A percentile compares a stretch with the other conserved stretches of the same genome.
Evolutionary conservation across 2,329 filamentous ascomycete genomes (phyloP).

Genomic region (Pestalotiopsis sp.): DNA sequence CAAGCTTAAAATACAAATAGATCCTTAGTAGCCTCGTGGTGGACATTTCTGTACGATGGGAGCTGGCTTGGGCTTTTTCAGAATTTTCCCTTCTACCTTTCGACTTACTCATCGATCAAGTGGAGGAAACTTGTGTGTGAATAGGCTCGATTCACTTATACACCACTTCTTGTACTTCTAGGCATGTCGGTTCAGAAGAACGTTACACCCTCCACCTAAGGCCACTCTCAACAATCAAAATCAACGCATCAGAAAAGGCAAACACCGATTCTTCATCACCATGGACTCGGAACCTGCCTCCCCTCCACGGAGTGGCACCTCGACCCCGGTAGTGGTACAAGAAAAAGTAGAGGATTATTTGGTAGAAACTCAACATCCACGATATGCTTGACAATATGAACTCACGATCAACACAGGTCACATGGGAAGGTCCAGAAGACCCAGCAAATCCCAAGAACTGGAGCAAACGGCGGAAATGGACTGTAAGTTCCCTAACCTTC

Average conservation of each 20-base stretch:
- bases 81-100: not conserved
- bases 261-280: not conserved
- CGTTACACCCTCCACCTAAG: not conserved
- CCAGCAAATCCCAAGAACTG: constrained; percentile 50
- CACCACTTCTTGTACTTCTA: not conserved
- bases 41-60: not conserved
- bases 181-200: not conserved
- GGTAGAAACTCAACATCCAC: not conserved
- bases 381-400: not conserved
- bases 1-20: not conserved
- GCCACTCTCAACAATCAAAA: not conserved
- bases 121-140: not conserved
- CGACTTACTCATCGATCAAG: not conserved
- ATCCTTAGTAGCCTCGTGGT: not conserved
- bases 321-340: not conserved
- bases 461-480: constrained; percentile 38
- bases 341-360: not conserved
- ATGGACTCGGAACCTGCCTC: not conserved
- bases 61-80: not conserved
- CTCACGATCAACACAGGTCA: constrained; percentile 28
- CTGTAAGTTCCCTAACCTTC: not conserved
- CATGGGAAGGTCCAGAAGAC: constrained; percentile 50
- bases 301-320: not conserved
- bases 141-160: not conserved
- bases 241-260: not conserved